Evolutionary conservation across 805 yeast species (phyloP), one percentile per base, ranked within the genome.

Genomic region (Saccharomyces mikatae): DNA sequence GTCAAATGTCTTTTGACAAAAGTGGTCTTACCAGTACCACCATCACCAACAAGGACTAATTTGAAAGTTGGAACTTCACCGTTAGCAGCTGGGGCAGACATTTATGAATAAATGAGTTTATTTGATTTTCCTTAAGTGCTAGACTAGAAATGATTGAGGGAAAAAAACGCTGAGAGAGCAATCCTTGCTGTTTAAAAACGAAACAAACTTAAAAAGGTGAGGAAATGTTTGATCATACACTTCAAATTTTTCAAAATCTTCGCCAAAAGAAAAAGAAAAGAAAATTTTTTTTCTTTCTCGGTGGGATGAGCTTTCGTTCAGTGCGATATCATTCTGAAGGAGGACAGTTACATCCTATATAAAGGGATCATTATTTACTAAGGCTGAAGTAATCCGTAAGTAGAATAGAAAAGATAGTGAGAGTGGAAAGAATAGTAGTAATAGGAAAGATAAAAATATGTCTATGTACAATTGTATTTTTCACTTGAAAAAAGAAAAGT

Each of bases 21-120:
- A 57, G 99, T 94, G 81, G 99, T 94, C 86, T 94, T 94, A 80
- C 99, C 99, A 76, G 99, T 94, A 84, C 99, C 99, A 82, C 99
- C 99, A 74, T 94, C 99, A 75, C 99, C 99, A 78, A 94, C 99
- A 71, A 94, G 85, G 69, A 94, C 99, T 76, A 94, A 84, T 81
- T 94, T 94, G 78, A 94, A 94, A 64, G 96, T 89, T 66, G 99
- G 98, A 76, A 90, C 95, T 80, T 83, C 86, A 49, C 56, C 56
- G 50, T 50, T 53, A 50, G 58, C 56, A 53, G 54, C 56, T 51
- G 58, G 58, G 69, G 77, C 78, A 68, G 87, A 83, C 88, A 84
- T 83, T 62, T 56, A 9, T 17, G 9, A 17, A 17, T 36, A 36
- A 36, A 36, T 36, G 44, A 36, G 44, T 17, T 17, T 36, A 11